Base-by-base conservation (phyloP, 108 stramenopile genomes). In the Nitzschia palea region DNA sequence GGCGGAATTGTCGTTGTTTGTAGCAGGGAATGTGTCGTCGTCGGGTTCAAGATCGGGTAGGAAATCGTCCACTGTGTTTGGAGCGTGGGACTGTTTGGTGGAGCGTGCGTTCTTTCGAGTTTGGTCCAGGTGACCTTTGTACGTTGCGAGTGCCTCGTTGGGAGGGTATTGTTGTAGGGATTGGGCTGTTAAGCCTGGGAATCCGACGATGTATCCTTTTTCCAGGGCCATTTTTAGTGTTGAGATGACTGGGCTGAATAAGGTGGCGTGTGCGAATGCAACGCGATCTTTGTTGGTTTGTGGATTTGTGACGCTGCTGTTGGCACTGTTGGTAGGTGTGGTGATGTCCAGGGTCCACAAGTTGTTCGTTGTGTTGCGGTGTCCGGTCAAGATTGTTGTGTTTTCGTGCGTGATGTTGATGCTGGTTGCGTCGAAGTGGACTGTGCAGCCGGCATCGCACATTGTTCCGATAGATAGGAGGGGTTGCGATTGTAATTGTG, bases 41-140 rank as follows among this genome's bases (percentile, higher is more conserved):
- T 10, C 10, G 37, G 37, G 37, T 10, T 36, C 0, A 32, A 6
- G 8, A 10, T 8, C 12, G 5, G 53, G 52, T 32, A 17, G 40
- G 17, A 12, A n/a, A 9, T 1, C 17, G 17, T 64, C 47, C 4
- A 17, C 6, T 30, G 12, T 12, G 65, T 22, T 5, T 8, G n/a
- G 1, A 28, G 9, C 0, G 29, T 15, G 17, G 22, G 1, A 18
- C 25, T 30, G 17, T 68, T 68, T 62, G 57, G 73, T 77, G 44
- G 67, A 68, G 2, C 67, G 58, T 1, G 51, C 2, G 35, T 52
- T 51, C 25, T 55, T n/a, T 4, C 62, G 31, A 0, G 2, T 28
- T 50, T 71, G 70, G 3, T 72, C 50, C 36, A 68, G 44, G 36
- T 79, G 78, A 31, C 73, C 78, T 30, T 57, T 68, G n/a, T n/a